Conservation (phyloP, 495 filamentous ascomycete species). For the Penicillium robsamsonii region DNA sequence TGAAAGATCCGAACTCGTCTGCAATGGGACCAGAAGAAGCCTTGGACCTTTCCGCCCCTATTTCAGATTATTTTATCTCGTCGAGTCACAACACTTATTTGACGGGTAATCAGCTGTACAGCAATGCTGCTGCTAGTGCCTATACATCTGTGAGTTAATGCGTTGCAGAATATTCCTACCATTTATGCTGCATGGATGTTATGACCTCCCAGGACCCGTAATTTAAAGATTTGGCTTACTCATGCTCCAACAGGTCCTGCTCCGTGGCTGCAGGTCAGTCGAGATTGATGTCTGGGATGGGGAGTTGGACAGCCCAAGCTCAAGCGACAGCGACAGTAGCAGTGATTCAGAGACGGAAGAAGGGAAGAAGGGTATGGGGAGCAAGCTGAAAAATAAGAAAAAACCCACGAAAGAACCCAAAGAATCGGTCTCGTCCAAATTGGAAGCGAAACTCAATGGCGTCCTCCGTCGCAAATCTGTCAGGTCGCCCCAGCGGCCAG, state of each 20-base stretch:
- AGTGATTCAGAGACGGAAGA: conserved; percentile 25
- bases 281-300: conserved; percentile 98
- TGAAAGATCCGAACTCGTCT: conserved; percentile 54
- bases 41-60: conserved; percentile 59
- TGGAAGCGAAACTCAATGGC: conserved; percentile 27
- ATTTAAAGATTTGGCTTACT: not conserved
- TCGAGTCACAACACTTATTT: conserved; percentile 96
- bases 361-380: conserved; percentile 6
- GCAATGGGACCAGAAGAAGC: conserved; percentile 34
- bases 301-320: conserved; percentile 43
- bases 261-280: conserved; percentile 84
- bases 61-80: conserved; percentile 87
- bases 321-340: conserved; percentile 27
- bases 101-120: conserved; percentile 87
- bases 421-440: conserved; percentile 23
- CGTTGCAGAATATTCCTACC: not conserved
- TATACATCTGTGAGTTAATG: conserved; percentile 71
- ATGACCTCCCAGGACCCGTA: too few species aligned
- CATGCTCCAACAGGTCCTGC: conserved; percentile 51
- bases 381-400: conserved; percentile 18
- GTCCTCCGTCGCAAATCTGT: conserved; percentile 25
- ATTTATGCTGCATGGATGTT: not conserved
- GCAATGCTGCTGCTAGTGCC: conserved; percentile 72
- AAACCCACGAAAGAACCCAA: conserved; percentile 18
- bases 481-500: conserved; percentile 3